These are phyloP conservation scores for Suillus subaureus DNA, from an alignment of 768 basidiomycete genomes.

Conservation along the genomic window DNA sequence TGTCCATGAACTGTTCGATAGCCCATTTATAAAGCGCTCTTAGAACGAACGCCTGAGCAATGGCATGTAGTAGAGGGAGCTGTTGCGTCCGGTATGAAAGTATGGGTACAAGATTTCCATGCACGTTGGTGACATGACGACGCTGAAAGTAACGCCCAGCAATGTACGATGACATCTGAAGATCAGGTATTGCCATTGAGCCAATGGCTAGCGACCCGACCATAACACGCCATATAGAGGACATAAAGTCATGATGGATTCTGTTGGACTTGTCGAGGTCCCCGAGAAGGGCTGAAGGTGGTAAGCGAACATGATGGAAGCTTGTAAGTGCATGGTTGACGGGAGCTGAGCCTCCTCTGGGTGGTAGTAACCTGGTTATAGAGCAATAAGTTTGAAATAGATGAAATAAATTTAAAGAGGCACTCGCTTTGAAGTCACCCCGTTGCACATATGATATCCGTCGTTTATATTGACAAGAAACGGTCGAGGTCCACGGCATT, in stretches of 20 bases:
- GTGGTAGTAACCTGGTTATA: constrained; percentile 18
- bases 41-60: constrained; percentile 39
- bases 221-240: constrained; percentile 32
- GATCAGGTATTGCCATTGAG: constrained; percentile 24
- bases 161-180: constrained; percentile 29
- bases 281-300: constrained; percentile 34
- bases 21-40: constrained; percentile 32
- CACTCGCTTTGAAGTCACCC: constrained; percentile 34
- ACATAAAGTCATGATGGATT: constrained; percentile 24
- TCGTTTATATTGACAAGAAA: constrained; percentile 44
- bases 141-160: constrained; percentile 35
- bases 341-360: constrained; percentile 32
- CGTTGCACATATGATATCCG: constrained; percentile 37
- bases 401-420: not conserved
- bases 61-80: constrained; percentile 37
- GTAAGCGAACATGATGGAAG: constrained; percentile 39
- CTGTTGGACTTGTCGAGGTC: constrained; percentile 20
- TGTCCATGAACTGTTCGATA: constrained; percentile 29
- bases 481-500: constrained; percentile 38
- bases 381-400: not conserved
- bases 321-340: constrained; percentile 38
- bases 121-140: constrained; percentile 16
- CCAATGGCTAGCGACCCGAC: constrained; percentile 37
- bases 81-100: constrained; percentile 45
- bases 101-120: constrained; percentile 28